Evolutionary conservation across 192 early-diverging fungal genomes (phyloP).

Genomic region (Rhizophagus clarus): DNA sequence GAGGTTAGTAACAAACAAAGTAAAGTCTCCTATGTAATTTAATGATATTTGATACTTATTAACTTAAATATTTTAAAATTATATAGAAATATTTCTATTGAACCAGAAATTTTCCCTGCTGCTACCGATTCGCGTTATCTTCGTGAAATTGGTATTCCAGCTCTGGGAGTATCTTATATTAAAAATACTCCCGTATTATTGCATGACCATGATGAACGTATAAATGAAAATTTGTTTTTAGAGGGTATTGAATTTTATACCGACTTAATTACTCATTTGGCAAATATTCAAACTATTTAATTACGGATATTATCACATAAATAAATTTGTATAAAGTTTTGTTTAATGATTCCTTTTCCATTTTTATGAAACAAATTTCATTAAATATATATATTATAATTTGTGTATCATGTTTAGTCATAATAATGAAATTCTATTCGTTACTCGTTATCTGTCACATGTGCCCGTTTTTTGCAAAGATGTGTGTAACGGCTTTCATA

Average conservation of each 20-base stretch:
- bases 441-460: no score
- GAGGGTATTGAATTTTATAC: constrained; percentile 77
- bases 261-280: constrained; percentile 59
- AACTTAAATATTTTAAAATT: no score
- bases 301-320: no score
- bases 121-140: constrained; percentile 81
- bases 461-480: no score
- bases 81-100: constrained; percentile 51
- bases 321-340: no score
- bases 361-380: no score
- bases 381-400: no score
- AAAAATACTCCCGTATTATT: constrained; percentile 76
- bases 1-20: constrained; percentile 38
- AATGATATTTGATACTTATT: background rate
- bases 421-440: no score
- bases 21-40: background rate
- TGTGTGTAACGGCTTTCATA: no score
- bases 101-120: constrained; percentile 84
- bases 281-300: constrained; percentile 40
- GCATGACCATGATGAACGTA: constrained; percentile 86
- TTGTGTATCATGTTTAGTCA: no score
- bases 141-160: constrained; percentile 73
- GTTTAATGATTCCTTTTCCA: no score
- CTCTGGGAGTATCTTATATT: constrained; percentile 83
- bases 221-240: constrained; percentile 74